Percentiles rank a stretch among this genome's conserved stretches.
These are phyloP conservation scores for Adenanthera pavonina DNA, from an alignment of 306 rosid genomes.

Conservation along the genomic window DNA sequence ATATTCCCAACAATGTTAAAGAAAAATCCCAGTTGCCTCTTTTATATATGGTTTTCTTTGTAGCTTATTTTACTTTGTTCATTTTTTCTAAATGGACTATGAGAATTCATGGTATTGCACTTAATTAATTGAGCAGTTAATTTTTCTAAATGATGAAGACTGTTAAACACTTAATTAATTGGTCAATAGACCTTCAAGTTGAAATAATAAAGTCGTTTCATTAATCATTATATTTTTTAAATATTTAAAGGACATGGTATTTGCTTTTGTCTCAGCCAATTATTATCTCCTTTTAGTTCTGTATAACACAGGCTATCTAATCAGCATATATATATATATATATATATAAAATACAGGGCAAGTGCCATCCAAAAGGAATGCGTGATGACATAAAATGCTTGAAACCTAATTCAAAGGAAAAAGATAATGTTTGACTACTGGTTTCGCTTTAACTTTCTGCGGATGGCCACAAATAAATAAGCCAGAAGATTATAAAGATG, in stretches of 20 bases:
- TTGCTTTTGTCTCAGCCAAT: not conserved
- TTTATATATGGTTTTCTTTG: not conserved
- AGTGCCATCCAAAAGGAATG: constrained; percentile 29
- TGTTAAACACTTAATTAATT: not conserved
- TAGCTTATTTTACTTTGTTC: not conserved
- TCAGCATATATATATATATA: constrained; percentile 1
- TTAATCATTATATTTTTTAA: not conserved
- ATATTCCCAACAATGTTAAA: not conserved
- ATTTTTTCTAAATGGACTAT: no score
- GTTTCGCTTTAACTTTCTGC: constrained; percentile 2
- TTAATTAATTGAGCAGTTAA: not conserved
- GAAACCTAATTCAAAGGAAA: not conserved
- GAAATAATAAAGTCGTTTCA: not conserved
- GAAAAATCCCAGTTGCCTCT: not conserved
- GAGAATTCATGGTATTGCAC: not conserved
- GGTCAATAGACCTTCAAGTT: not conserved
- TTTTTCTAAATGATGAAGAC: not conserved
- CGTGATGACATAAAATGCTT: constrained; percentile 22
- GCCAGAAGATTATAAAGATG: not conserved
- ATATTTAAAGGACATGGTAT: not conserved
- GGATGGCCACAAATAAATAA: constrained; percentile 15
- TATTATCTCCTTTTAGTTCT: not conserved
- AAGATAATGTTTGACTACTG: constrained; percentile 36
- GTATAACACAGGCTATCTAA: not conserved
- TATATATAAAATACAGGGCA: no score